Base-by-base conservation (phyloP, 1,284 basidiomycete species). In the Cutaneotrichosporon dermatis region DNA sequence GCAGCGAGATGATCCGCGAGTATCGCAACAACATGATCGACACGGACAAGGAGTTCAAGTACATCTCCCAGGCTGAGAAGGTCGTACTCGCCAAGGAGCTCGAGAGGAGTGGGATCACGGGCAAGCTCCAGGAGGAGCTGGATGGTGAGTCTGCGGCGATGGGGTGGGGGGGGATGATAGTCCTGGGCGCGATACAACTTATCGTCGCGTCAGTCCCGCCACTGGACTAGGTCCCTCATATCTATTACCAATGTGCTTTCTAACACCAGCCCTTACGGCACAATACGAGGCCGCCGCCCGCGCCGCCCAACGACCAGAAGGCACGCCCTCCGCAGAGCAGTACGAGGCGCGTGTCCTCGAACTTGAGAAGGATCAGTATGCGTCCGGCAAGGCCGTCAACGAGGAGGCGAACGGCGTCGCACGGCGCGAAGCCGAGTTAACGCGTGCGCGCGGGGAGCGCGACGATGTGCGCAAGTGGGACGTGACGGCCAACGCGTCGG, bases 361-460 rank as follows among this genome's bases (percentile, higher is more conserved):
- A 4, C 66, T 77, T 15, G 72, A 76, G 50, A 60, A 69, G 25
- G 63, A 75, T 60, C 70, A 73, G 51, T 69, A 69, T 39, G 50
- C 67, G 3, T 55, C 65, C 15, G 68, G 66, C 9, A 76, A 76
- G 59, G 59, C 66, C 43, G 55, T 77, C 34, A 73, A 69, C 52
- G 74, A 76, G 58, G 74, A 74, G 52, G 67, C 72, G 62, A 63
- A 64, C 8, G 43, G 25, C 12, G 61, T 73, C 15, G 66, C 66
- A 2, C 69, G 70, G 55, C 66, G 67, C 44, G 74, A 77, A 57
- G 68, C 63, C 6, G 76, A 77, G 57, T 57, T 77, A 57, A 60
- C 59, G 35, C 68, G 64, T 43, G 66, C 63, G 50, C 66, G 62
- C 34, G 51, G 52, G 2, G 69, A 72, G 59, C 69, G 70, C 53